A percentile compares a stretch with the other conserved stretches of the same genome.
Conservation (phyloP, 768 basidiomycete genomes). For the Trametes maxima region DNA sequence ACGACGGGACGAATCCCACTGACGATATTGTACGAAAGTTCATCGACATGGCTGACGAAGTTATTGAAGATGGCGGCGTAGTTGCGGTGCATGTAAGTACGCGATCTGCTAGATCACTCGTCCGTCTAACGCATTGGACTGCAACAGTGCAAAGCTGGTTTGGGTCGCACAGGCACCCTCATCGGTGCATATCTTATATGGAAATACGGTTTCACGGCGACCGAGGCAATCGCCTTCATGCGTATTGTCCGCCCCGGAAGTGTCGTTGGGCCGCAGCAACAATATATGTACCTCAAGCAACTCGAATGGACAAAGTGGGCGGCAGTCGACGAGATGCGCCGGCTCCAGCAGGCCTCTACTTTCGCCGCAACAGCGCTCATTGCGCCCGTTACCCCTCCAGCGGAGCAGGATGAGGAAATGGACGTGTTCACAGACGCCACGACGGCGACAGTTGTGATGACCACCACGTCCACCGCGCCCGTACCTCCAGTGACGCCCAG, state of each 20-base stretch:
- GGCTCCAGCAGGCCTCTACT: slow-evolving; percentile 43
- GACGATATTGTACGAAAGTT: slow-evolving; percentile 94
- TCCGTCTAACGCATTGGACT: slow-evolving; percentile 8
- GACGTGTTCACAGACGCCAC: slow-evolving; percentile 34
- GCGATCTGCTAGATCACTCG: slow-evolving; percentile 5
- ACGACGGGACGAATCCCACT: slow-evolving; percentile 97
- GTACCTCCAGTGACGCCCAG: slow-evolving; percentile 82
- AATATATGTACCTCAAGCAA: slow-evolving; percentile 95
- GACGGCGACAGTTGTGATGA: slow-evolving; percentile 37
- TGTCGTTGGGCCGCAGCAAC: slow-evolving; percentile 91
- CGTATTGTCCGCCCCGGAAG: slow-evolving; percentile 94
- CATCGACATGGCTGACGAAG: slow-evolving; percentile 79
- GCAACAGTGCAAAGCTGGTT: slow-evolving; percentile 88
- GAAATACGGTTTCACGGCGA: slow-evolving; percentile 97
- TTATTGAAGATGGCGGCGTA: slow-evolving; percentile 77
- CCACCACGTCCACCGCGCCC: slow-evolving; percentile 28
- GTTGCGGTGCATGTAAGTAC: slow-evolving; percentile 84
- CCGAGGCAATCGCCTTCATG: slow-evolving; percentile 98
- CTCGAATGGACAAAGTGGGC: slow-evolving; percentile 94
- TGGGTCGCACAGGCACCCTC: slow-evolving; percentile 94
- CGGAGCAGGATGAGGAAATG: slow-evolving; percentile 70
- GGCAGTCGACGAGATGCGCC: slow-evolving; percentile 78
- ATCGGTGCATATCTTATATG: slow-evolving; percentile 98
- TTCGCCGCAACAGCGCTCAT: slow-evolving; percentile 49
- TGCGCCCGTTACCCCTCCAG: slow-evolving; percentile 79